A percentile compares a stretch with the other conserved stretches of the same genome.
phyloP scores from a whole-genome alignment of 2,329 filamentous ascomycete species.

The Arthrocladium fulminans region DNA sequence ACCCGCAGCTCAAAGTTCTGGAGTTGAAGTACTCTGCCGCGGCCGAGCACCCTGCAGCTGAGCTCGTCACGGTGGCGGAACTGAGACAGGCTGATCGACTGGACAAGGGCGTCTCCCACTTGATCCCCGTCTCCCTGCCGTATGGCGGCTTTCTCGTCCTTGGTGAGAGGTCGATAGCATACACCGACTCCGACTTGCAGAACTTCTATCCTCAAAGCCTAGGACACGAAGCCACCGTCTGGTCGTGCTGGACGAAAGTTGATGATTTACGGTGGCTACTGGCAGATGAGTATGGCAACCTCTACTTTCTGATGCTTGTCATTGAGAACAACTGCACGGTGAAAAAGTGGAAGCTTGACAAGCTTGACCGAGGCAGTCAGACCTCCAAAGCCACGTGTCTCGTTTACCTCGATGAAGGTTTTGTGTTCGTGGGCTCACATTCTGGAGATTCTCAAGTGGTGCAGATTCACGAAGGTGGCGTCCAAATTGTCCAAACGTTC shows the following conservation, averaged over 20 bases:
- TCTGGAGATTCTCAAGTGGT: constrained; percentile 86
- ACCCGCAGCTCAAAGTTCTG: constrained; percentile 46
- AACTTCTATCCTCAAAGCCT: constrained; percentile 57
- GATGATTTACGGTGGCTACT: constrained; percentile 77
- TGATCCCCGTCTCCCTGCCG: constrained; percentile 53
- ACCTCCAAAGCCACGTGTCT: constrained; percentile 70
- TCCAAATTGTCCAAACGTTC: constrained; percentile 65
- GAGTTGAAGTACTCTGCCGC: constrained; percentile 46
- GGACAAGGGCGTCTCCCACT: constrained; percentile 51
- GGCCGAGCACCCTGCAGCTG: constrained; percentile 39
- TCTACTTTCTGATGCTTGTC: constrained; percentile 72
- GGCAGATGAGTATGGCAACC: constrained; percentile 78
- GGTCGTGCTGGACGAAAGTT: constrained; percentile 82
- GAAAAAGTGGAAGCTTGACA: constrained; percentile 60
- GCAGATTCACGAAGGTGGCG: constrained; percentile 49
- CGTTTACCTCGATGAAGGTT: constrained; percentile 64
- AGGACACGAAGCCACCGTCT: constrained; percentile 63
- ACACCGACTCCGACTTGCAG: constrained; percentile 70
- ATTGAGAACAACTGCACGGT: constrained; percentile 57
- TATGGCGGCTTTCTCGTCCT: constrained; percentile 64
- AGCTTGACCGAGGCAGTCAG: constrained; percentile 44
- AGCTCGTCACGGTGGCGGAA: constrained; percentile 45
- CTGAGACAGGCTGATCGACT: constrained; percentile 42
- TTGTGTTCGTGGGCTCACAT: constrained; percentile 83
- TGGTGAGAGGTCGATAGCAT: constrained; percentile 72